Evolutionary conservation across 2,329 filamentous ascomycete species (phyloP).

Genomic region (Fusarium multiceps): DNA sequence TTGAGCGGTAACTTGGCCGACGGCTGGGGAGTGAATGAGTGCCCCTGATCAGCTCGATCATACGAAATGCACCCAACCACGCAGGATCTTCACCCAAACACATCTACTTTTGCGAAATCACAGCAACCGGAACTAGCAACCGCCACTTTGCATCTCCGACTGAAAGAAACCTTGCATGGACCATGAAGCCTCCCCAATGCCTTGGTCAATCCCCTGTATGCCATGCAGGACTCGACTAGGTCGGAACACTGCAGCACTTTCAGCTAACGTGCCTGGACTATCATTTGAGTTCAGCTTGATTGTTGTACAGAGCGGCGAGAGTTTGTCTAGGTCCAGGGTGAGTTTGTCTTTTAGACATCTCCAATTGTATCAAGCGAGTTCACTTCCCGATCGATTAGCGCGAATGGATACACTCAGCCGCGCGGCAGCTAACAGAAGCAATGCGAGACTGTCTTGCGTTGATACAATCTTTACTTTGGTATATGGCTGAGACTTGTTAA

Average conservation of each 20-base stretch:
- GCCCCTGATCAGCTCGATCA: conserved; percentile 20
- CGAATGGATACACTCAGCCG: not conserved
- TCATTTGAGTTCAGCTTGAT: conserved; percentile 12
- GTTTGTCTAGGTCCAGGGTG: conserved; percentile 7
- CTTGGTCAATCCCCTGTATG: conserved; percentile 25
- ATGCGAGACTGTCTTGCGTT: not conserved
- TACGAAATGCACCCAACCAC: conserved; percentile 23
- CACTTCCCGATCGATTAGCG: not conserved
- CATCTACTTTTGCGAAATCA: conserved; percentile 6
- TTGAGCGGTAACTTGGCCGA: conserved; percentile 22
- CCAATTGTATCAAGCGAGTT: not conserved
- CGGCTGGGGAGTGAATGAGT: conserved; percentile 10
- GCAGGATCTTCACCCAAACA: conserved; percentile 25
- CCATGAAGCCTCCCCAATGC: conserved; percentile 23
- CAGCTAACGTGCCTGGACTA: conserved; percentile 34
- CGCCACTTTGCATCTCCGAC: conserved; percentile 41
- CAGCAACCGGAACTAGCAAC: conserved; percentile 24
- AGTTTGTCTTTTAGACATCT: not conserved
- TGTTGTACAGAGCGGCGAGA: conserved; percentile 39
- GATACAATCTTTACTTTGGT: not conserved
- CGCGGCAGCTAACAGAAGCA: not conserved
- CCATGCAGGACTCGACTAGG: conserved; percentile 28
- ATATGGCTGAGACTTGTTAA: too few relatives aligned
- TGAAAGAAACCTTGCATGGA: conserved; percentile 4
- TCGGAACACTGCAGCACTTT: conserved; percentile 32